Conservation (phyloP, 2,329 filamentous ascomycete genomes). For the Purpureocillium lavendulum region DNA sequence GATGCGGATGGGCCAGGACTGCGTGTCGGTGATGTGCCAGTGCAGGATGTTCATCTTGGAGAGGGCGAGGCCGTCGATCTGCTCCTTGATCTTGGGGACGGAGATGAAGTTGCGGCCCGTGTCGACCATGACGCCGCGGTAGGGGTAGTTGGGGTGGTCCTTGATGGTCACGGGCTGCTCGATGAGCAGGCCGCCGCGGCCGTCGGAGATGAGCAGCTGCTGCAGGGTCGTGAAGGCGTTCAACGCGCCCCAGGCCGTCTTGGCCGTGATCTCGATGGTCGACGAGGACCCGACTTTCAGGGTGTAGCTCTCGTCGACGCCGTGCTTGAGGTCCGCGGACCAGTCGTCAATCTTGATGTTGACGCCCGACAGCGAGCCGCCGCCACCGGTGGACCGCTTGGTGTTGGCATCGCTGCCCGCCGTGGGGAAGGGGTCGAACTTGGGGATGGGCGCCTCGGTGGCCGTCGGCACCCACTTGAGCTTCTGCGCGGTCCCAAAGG, state of each 20-base stretch:
- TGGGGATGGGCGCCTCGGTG: conserved; percentile 39
- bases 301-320: conserved; percentile 49
- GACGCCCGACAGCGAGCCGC: conserved; percentile 28
- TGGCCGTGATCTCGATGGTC: conserved; percentile 34
- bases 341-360: conserved; percentile 35
- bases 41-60: conserved; percentile 50
- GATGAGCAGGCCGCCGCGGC: conserved; percentile 32
- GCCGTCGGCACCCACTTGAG: conserved; percentile 47
- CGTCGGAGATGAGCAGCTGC: conserved; percentile 43
- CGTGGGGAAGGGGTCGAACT: conserved; percentile 43
- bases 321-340: conserved; percentile 41
- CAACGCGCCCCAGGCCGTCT: conserved; percentile 45
- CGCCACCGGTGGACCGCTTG: conserved; percentile 15
- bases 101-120: conserved; percentile 46
- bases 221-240: conserved; percentile 50
- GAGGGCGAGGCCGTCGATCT: conserved; percentile 45
- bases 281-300: conserved; percentile 32
- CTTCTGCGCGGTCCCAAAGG: conserved; percentile 34
- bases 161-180: conserved; percentile 43
- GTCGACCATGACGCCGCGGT: conserved; percentile 48
- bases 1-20: conserved; percentile 47
- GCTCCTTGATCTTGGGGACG: conserved; percentile 40
- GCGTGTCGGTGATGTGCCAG: conserved; percentile 47
- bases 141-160: conserved; percentile 42
- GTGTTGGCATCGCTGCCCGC: conserved; percentile 16